Evolutionary conservation across 306 rosid genomes (phyloP).

Genomic region (Citrullus mucosospermus): DNA sequence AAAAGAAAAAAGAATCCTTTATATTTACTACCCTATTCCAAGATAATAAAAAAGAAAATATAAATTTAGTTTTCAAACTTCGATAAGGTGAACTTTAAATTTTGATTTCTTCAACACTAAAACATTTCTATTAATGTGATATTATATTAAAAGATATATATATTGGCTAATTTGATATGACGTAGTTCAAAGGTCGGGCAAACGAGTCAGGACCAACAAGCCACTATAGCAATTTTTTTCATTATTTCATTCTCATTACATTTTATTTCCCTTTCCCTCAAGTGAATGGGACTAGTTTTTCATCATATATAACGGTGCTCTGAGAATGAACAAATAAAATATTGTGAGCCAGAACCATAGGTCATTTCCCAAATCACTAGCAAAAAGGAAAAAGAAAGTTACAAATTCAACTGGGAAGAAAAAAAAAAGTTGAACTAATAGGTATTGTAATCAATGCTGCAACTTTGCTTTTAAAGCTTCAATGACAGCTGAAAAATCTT

Average conservation of each 20-base stretch:
- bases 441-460: conserved; percentile 19
- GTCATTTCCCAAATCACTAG: not conserved
- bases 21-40: too few relatives aligned
- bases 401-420: not conserved
- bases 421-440: not conserved
- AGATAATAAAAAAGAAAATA: too few relatives aligned
- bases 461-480: conserved; percentile 72
- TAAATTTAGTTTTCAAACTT: too few relatives aligned
- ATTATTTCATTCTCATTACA: not conserved
- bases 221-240: not conserved
- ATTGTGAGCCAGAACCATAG: not conserved
- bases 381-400: not conserved
- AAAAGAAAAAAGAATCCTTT: too few relatives aligned
- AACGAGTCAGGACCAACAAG: not conserved
- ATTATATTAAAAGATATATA: not conserved
- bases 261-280: not conserved
- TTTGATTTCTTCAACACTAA: too few relatives aligned
- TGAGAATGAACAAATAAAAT: not conserved
- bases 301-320: not conserved
- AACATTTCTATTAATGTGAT: not conserved
- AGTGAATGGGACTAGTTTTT: not conserved
- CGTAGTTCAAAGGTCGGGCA: not conserved
- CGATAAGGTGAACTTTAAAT: too few relatives aligned
- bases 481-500: conserved; percentile 92
- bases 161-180: not conserved